Evolutionary conservation across 495 filamentous ascomycete species (phyloP), one percentile per base, ranked within the genome.

Genomic region (Lasiosphaeriaceae sp.): DNA sequence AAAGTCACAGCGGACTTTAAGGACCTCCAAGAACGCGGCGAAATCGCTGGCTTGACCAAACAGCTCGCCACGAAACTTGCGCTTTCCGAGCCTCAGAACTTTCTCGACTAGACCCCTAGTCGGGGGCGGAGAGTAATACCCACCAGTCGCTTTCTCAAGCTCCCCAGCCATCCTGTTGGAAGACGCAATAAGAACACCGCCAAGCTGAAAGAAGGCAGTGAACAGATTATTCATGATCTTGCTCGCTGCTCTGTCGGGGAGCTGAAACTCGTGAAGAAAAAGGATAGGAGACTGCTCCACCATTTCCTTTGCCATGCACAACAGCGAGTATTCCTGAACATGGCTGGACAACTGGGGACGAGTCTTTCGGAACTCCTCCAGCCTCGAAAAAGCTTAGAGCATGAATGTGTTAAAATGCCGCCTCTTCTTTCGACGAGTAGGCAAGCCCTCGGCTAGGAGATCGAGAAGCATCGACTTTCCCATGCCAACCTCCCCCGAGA

Each of bases 381-480:
- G 68, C 34, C 75, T 78, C 2, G 86, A 83, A 24, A 89, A 70
- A 1, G 78, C 83, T 54, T 89, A 80, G 9, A 90, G 68, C 86
- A 90, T 90, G 58, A 90, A 90, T 0, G 83, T 87, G 65, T 87
- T 86, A 69, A 88, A 90, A 65, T 90, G 86, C 82, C 83, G 89
- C 54, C 86, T 71, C 52, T 78, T 75, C 69, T 91, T 90, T 61
- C 80, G 81, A 16, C 72, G 68, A 16, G 79, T 87, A 3, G 88
- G 88, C 6, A 90, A 67, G 48, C 82, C 83, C 49, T 87, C 83
- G 16, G 83, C 83, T 26, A 90, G 80, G 11, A 90, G 71, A 61
- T 90, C 87, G 1, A 87, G 72, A 3, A 90, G 76, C 81, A 90
- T 86, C 9, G 77, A 82, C 66, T 89, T 90, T 4, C 86, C 85